Percentiles rank a stretch among this genome's conserved stretches.
Conservation (phyloP, 2,329 filamentous ascomycete genomes). For the Sodiomyces alkalinus region DNA sequence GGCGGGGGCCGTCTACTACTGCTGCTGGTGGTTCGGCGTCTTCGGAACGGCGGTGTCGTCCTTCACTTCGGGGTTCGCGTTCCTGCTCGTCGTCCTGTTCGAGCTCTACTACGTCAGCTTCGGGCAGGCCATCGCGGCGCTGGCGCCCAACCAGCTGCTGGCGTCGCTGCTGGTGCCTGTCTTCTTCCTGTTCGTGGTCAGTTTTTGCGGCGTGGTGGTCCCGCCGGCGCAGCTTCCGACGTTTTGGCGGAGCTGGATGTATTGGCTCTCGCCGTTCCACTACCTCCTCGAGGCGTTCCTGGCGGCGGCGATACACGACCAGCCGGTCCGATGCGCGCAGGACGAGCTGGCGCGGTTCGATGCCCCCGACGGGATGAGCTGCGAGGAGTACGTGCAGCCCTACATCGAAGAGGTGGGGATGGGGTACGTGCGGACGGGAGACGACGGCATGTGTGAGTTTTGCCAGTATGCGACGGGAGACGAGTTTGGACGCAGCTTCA, state of each 20-base stretch:
- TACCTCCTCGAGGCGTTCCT: conserved; percentile 51
- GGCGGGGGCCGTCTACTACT: conserved; percentile 48
- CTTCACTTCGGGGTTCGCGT: conserved; percentile 45
- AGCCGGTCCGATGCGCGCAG: conserved; percentile 37
- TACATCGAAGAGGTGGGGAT: conserved; percentile 37
- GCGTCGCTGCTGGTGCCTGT: conserved; percentile 52
- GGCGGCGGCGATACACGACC: conserved; percentile 34
- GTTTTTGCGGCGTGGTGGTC: conserved; percentile 57
- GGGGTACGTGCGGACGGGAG: conserved; percentile 45
- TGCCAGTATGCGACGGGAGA: conserved; percentile 49
- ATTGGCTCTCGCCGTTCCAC: conserved; percentile 51
- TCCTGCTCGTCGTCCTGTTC: conserved; percentile 50
- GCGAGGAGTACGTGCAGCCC: conserved; percentile 38
- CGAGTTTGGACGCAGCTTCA: conserved; percentile 42
- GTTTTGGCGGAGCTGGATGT: conserved; percentile 53
- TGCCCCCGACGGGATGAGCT: conserved; percentile 42
- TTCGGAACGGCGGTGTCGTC: conserved; percentile 33
- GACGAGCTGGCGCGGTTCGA: conserved; percentile 45
- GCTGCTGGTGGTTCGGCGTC: conserved; percentile 41
- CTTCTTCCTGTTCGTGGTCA: conserved; percentile 55
- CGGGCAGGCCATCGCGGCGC: conserved; percentile 51
- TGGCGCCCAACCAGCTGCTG: conserved; percentile 50
- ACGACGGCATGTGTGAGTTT: conserved; percentile 43
- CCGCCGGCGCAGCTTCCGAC: conserved; percentile 39
- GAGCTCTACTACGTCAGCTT: conserved; percentile 51